Evolutionary conservation across 306 rosid species (phyloP).

Genomic region (Pachyrhizus erosus): DNA sequence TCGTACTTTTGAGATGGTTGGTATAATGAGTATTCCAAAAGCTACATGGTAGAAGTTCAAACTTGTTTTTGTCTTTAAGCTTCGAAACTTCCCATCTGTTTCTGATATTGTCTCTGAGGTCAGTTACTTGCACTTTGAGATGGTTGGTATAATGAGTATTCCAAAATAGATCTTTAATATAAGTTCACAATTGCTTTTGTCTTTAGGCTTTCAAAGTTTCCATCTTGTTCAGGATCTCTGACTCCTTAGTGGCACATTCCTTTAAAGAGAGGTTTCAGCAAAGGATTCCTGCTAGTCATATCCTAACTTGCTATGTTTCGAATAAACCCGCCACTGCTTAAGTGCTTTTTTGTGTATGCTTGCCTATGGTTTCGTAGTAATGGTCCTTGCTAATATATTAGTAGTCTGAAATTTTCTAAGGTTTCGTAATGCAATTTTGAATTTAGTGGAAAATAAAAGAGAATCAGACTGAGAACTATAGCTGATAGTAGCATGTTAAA

Average conservation of each 20-base stretch:
- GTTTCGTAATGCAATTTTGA: background rate
- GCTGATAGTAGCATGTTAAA: background rate
- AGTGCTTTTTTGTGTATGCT: too few relatives aligned
- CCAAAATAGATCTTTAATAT: background rate
- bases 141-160: background rate
- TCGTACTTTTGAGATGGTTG: background rate
- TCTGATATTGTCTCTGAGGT: slow-evolving; percentile 11
- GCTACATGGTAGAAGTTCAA: background rate
- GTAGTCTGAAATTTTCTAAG: background rate
- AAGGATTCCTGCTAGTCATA: background rate
- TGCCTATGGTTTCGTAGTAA: background rate
- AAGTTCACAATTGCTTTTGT: too few relatives aligned
- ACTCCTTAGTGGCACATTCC: background rate
- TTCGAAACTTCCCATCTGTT: slow-evolving; percentile 24
- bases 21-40: background rate
- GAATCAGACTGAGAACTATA: background rate
- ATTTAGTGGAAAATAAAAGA: background rate
- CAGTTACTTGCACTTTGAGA: background rate
- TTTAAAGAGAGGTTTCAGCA: background rate
- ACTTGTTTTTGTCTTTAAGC: background rate
- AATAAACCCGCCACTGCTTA: too few relatives aligned
- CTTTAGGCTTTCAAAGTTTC: slow-evolving; percentile 29
- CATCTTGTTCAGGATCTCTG: slow-evolving; percentile 31
- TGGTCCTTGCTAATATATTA: background rate
- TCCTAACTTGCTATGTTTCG: too few relatives aligned